Conservation (phyloP, 352 stramenopile genomes). For the Globisporangium rhizosaccharum region DNA sequence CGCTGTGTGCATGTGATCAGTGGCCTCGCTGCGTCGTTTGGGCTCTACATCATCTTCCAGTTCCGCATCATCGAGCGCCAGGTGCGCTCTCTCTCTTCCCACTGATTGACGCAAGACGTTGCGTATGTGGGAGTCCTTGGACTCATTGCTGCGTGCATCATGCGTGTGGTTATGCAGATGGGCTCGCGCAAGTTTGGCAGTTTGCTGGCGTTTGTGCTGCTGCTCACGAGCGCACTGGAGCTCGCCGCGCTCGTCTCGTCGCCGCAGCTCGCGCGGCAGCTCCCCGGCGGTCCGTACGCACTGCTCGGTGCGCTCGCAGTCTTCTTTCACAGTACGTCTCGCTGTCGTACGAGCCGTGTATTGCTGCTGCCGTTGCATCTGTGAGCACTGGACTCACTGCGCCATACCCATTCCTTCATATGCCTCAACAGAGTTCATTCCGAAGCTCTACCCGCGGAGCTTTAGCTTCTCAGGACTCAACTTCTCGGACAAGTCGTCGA, state of each 20-base stretch:
- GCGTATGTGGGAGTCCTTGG: not conserved
- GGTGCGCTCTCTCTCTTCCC: slow-evolving; percentile 13
- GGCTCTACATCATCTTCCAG: slow-evolving; percentile 83
- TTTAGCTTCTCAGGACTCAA: slow-evolving; percentile 59
- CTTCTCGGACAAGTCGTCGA: slow-evolving; percentile 82
- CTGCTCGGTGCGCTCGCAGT: slow-evolving; percentile 67
- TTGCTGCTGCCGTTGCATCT: too few relatives aligned
- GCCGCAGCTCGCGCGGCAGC: slow-evolving; percentile 27
- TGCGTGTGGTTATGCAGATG: slow-evolving; percentile 29
- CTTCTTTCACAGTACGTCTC: slow-evolving; percentile 67
- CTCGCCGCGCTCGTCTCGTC: slow-evolving; percentile 35
- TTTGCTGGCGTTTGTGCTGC: slow-evolving; percentile 56
- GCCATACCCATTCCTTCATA: not conserved
- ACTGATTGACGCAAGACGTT: not conserved
- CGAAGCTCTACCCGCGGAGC: slow-evolving; percentile 59
- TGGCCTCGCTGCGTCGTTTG: slow-evolving; percentile 70
- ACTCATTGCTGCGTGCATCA: not conserved
- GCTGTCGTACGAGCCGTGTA: too few relatives aligned
- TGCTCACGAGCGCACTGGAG: slow-evolving; percentile 43
- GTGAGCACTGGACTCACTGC: not conserved
- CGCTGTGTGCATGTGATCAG: slow-evolving; percentile 18
- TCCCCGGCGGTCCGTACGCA: slow-evolving; percentile 65
- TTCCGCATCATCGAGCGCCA: slow-evolving; percentile 76
- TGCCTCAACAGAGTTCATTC: slow-evolving; percentile 56
- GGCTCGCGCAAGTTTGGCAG: slow-evolving; percentile 85